Evolutionary conservation across 2,329 filamentous ascomycete genomes (phyloP), one percentile per base, ranked within the genome.

Genomic region (Trichophyton simii): DNA sequence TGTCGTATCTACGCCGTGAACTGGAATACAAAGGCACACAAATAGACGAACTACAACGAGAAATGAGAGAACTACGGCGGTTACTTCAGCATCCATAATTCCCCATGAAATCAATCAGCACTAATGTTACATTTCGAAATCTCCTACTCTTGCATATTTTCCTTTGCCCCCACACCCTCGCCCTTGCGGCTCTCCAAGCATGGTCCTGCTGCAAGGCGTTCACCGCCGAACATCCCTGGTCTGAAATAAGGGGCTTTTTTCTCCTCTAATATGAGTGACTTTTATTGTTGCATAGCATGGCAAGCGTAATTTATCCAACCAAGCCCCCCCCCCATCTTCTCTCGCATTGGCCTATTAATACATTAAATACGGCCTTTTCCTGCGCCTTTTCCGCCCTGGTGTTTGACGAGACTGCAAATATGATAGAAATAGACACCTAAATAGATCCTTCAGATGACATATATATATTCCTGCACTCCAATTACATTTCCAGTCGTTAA

Each of bases 1-100:
- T 87, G 63, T 88, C 87, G 73, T 80, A 85, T 38, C 74, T 89
- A 41, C 80, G 82, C n/a, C 76, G 77, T 54, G 86, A 89, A 70
- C 85, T 87, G 63, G 78, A 83, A 64, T 82, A 85, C 66, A 77
- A 77, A 62, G 75, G 77, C 61, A 71, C 72, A n/a, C 72, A 74
- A 18, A 67, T 78, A 9, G 68, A 75, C 63, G 74, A 76, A 57
- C 64, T 77, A 44, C 60, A 60, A 44, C n/a, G 57, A 48, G 46
- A 36, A 25, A 59, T 65, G 60, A 61, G 55, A n/a, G 62, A 63
- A 31, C 38, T 66, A 28, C 60, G 61, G 4, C 50, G 63, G 25
- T 38, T 60, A 9, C 58, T 63, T n/a, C 46, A 61, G 31, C 31
- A 50, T 57, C 15, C 28, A 20, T 58, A n/a, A 58, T 41, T 25